These are phyloP conservation scores for Oryza meyeriana DNA, from an alignment of 176 grass and related monocot genomes.

Conservation along the genomic window DNA sequence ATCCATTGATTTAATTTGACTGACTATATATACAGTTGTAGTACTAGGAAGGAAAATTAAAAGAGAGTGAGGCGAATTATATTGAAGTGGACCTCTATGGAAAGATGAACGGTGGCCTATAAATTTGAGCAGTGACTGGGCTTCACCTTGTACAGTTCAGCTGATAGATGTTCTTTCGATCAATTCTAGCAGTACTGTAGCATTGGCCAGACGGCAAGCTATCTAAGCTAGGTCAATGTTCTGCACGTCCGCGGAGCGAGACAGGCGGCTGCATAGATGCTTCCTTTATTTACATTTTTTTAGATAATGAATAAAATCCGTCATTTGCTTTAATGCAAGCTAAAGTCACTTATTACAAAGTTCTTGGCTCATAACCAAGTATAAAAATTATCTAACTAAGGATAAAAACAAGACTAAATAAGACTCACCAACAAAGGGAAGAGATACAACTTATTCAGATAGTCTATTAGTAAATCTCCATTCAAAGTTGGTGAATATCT, in stretches of 20 bases:
- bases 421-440: too few species aligned
- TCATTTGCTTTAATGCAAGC: too few species aligned
- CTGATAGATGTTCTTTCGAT: not conserved
- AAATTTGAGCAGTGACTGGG: conserved; percentile 40
- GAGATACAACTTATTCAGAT: too few species aligned
- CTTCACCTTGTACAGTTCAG: conserved; percentile 14
- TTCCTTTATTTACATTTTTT: too few species aligned
- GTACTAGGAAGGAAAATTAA: conserved; percentile 12
- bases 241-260: not conserved
- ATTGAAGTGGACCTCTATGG: conserved; percentile 44
- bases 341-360: too few species aligned
- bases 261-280: not conserved
- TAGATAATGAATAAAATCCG: too few species aligned
- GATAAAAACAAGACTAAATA: too few species aligned
- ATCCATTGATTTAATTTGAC: not conserved
- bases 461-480: too few species aligned
- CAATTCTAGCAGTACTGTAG: not conserved
- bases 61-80: conserved; percentile 19
- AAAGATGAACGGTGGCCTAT: conserved; percentile 59
- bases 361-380: too few species aligned
- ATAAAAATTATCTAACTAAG: too few species aligned
- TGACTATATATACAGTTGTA: not conserved
- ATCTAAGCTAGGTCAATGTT: not conserved
- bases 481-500: too few species aligned
- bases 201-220: conserved; percentile 7